A percentile compares a stretch with the other conserved stretches of the same genome.
These are phyloP conservation scores for Rhodomyrtus psidioides DNA, from an alignment of 441 rosid genomes.

Conservation along the genomic window DNA sequence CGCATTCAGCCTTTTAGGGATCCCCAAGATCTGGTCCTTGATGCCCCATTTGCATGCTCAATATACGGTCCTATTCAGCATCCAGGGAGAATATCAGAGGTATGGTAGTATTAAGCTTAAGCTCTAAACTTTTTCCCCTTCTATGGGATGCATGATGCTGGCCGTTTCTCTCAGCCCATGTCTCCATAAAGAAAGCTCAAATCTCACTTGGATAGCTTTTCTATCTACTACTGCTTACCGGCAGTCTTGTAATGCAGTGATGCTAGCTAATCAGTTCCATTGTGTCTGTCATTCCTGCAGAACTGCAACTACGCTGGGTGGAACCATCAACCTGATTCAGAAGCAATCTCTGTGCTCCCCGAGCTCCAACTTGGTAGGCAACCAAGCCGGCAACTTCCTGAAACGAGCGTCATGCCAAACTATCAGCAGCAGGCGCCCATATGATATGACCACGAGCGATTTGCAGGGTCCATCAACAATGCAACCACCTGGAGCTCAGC, in stretches of 20 bases:
- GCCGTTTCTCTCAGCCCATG: not conserved
- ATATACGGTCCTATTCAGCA: not conserved
- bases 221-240: no score
- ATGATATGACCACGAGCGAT: conserved; percentile 2
- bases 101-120: not conserved
- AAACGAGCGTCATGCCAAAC: conserved; percentile 9
- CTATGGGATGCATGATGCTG: not conserved
- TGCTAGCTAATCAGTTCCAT: not conserved
- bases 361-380: not conserved
- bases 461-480: conserved; percentile 5
- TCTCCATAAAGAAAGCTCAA: not conserved
- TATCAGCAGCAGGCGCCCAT: conserved; percentile 7
- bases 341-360: conserved; percentile 8
- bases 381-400: conserved; percentile 9
- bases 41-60: not conserved
- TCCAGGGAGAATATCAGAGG: not conserved
- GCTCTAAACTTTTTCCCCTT: not conserved
- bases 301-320: conserved; percentile 14
- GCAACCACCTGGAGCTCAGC: conserved; percentile 11
- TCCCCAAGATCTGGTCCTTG: not conserved
- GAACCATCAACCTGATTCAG: conserved; percentile 17
- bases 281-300: not conserved
- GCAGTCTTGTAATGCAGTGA: not conserved
- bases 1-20: not conserved
- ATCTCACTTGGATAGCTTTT: no score